These are phyloP conservation scores for Rhizopogon vesiculosus DNA, from an alignment of 768 basidiomycete genomes.

Conservation along the genomic window DNA sequence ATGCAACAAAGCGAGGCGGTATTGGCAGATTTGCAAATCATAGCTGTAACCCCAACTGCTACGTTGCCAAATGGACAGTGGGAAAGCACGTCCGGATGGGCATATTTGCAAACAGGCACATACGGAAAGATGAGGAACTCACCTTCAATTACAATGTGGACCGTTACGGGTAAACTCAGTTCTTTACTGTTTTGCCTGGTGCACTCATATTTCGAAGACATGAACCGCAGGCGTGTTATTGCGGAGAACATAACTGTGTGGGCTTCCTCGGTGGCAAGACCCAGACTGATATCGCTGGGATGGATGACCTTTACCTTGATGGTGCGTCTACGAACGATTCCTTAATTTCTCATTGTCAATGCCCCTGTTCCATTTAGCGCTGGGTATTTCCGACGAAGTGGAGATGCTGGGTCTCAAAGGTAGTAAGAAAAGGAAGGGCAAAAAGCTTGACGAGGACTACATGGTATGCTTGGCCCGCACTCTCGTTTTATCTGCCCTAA, in stretches of 20 bases:
- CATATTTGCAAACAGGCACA: conserved; percentile 86
- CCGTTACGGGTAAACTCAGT: conserved; percentile 80
- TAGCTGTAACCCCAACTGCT: conserved; percentile 96
- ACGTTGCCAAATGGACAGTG: conserved; percentile 97
- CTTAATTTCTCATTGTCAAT: background rate
- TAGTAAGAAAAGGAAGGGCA: conserved; percentile 81
- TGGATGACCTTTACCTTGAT: conserved; percentile 94
- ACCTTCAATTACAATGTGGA: conserved; percentile 99
- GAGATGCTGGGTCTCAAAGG: conserved; percentile 83
- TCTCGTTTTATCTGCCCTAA: background rate
- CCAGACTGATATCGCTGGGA: conserved; percentile 90
- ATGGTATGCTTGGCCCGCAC: conserved; percentile 44
- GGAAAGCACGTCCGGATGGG: conserved; percentile 91
- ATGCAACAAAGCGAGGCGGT: conserved; percentile 95
- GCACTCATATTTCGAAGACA: conserved; percentile 50
- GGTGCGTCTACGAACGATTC: conserved; percentile 41
- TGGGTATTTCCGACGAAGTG: conserved; percentile 91
- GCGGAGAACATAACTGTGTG: conserved; percentile 92
- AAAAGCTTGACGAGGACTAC: conserved; percentile 94
- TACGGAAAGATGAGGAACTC: conserved; percentile 79
- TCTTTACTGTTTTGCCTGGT: background rate
- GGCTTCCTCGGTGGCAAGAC: conserved; percentile 98
- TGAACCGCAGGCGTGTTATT: conserved; percentile 91
- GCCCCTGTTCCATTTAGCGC: conserved; percentile 42
- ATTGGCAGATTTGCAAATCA: conserved; percentile 98